Evolutionary conservation across 345 rosid species (phyloP), one percentile per base, ranked within the genome.

Genomic region (Balakata baccata): DNA sequence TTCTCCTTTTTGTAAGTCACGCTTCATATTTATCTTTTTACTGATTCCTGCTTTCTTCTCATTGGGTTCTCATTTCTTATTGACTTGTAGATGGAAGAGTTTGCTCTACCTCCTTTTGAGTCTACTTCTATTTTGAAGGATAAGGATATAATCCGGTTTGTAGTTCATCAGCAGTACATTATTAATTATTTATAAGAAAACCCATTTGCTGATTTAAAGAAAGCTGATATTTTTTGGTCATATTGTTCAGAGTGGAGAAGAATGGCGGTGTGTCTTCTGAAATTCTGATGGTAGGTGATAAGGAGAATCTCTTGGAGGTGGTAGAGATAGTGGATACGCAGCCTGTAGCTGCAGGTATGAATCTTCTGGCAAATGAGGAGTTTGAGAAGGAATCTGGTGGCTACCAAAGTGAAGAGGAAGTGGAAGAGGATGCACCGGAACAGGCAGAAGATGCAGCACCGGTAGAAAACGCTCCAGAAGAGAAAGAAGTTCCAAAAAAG

Each of bases 71-170:
- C 23, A n/a, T 53, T 34, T 34, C 1, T 23, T 75, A 54, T 50
- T 49, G 58, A n/a, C 2, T 81, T 81, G 62, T 86, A 94, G 99
- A 95, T 95, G 99, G 96, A 93, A 71, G 97, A 92, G 8, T 93
- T 91, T 77, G 90, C 78, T 79, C 80, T 96, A 68, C 99, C 98
- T 5, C 87, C 93, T 22, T 93, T 93, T 18, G 98, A 93, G 84
- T 87, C 91, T 3, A 89, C 88, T 76, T 78, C 79, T 71, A 77
- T 96, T 66, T 81, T 96, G 71, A 89, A 87, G 81, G 97, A 96
- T 76, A 88, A 84, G 69, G 99, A 96, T 69, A 78, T 90, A 25
- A 74, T 96, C 73, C 78, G 90, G 99, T 94, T 53, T 81, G 90
- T 80, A 4, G 11, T 63, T 45, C 20, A 64, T 41, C 47, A 41